A percentile compares a stretch with the other conserved stretches of the same genome.
Evolutionary conservation across 139 green algal genomes (phyloP).

Genomic region (Edaphochlamys debaryana): DNA sequence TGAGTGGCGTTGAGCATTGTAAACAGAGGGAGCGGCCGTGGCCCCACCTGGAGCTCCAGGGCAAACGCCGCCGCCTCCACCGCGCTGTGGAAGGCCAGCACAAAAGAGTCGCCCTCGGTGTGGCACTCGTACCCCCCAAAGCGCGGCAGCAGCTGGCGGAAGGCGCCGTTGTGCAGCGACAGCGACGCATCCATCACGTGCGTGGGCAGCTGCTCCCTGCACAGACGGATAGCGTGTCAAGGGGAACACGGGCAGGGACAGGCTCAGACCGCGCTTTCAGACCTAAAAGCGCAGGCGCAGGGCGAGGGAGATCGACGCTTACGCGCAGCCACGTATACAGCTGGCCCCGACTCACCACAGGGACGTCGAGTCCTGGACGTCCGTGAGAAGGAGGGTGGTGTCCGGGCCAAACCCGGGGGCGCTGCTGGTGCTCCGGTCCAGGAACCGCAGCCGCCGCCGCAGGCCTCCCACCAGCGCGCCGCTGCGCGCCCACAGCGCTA

Average conservation of each 20-base stretch:
- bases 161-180: conserved; percentile 32
- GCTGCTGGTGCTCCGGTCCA: neutral
- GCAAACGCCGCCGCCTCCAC: conserved; percentile 34
- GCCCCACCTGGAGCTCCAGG: conserved; percentile 26
- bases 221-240: no score
- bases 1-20: neutral
- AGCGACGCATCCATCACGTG: conserved; percentile 1
- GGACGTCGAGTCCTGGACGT: conserved; percentile 33
- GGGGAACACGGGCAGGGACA: no score
- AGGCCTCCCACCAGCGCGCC: neutral
- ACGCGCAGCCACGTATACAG: neutral
- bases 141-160: conserved; percentile 29
- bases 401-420: conserved; percentile 29
- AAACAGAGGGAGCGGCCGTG: no score
- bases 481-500: neutral
- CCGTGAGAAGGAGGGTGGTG: conserved; percentile 39
- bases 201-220: no score
- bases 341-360: conserved; percentile 1
- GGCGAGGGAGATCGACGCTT: neutral
- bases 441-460: neutral
- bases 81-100: conserved; percentile 26
- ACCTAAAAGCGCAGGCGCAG: no score
- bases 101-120: conserved; percentile 33
- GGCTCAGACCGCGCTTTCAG: no score
- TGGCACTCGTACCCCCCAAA: conserved; percentile 26